Evolutionary conservation across 2,329 filamentous ascomycete genomes (phyloP).

Genomic region (Cytospora piceae): DNA sequence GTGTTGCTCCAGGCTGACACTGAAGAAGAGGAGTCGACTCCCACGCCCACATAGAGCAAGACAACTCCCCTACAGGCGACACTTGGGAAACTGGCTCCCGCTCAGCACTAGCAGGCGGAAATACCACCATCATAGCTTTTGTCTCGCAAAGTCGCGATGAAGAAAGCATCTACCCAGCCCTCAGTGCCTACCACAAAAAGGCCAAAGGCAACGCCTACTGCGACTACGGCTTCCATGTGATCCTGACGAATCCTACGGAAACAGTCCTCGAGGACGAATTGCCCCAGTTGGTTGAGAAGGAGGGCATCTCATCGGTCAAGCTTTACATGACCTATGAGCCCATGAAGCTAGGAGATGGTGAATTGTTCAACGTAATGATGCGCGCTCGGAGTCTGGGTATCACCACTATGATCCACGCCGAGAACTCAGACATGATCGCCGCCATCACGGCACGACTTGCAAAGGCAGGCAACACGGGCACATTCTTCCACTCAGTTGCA

Average conservation of each 20-base stretch:
- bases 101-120: conserved; percentile 60
- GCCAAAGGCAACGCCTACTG: conserved; percentile 44
- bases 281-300: conserved; percentile 39
- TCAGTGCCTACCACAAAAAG: conserved; percentile 25
- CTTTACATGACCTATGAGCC: conserved; percentile 52
- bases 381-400: conserved; percentile 45
- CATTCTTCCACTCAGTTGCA: conserved; percentile 51
- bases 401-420: conserved; percentile 54
- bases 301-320: conserved; percentile 48
- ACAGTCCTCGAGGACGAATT: conserved; percentile 49
- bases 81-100: conserved; percentile 50
- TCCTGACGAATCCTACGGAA: conserved; percentile 50
- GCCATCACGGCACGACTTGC: conserved; percentile 38
- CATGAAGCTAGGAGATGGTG: conserved; percentile 43
- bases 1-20: background rate
- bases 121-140: conserved; percentile 61
- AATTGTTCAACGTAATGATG: conserved; percentile 48
- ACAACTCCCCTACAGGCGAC: conserved; percentile 39
- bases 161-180: conserved; percentile 41
- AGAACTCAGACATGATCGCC: conserved; percentile 52
- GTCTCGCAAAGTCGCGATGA: conserved; percentile 54
- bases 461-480: conserved; percentile 25
- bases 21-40: conserved; percentile 41
- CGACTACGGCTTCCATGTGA: conserved; percentile 61
- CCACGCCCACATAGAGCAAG: conserved; percentile 44